A percentile compares a stretch with the other conserved stretches of the same genome.
phyloP scores from a whole-genome alignment of 108 stramenopile genomes.

The Nannochloropsis salina region DNA sequence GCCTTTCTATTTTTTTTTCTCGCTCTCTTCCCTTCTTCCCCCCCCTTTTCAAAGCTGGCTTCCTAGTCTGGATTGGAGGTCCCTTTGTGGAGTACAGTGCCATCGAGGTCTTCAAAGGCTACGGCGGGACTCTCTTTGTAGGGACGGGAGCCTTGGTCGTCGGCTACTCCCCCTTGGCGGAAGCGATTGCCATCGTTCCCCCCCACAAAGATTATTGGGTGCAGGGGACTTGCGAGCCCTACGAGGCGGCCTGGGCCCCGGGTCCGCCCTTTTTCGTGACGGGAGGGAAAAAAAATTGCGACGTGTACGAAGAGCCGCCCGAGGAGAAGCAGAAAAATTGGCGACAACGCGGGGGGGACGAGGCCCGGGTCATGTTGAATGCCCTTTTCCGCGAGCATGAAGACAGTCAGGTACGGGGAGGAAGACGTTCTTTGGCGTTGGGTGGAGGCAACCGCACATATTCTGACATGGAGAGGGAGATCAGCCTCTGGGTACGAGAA shows the following conservation, averaged over 20 bases:
- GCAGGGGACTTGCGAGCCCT: background rate
- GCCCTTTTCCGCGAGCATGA: background rate
- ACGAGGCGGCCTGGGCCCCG: background rate
- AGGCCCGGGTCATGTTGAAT: background rate
- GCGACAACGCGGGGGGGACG: background rate
- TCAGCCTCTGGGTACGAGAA: background rate
- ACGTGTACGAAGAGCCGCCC: background rate
- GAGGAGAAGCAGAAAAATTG: background rate
- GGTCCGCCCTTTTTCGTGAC: background rate
- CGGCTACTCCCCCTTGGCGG: background rate
- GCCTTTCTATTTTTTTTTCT: background rate
- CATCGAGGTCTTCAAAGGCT: background rate
- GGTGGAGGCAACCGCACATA: background rate
- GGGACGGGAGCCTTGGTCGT: background rate
- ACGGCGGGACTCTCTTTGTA: background rate
- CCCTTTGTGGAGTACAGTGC: slow-evolving; percentile 12
- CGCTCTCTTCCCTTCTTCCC: background rate
- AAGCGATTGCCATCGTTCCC: background rate
- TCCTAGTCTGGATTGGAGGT: background rate
- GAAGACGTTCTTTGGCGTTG: background rate
- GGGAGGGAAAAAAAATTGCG: background rate
- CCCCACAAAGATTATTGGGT: background rate
- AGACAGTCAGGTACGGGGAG: background rate
- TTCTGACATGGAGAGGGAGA: background rate
- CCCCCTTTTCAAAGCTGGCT: background rate